Conservation (phyloP, 2,329 filamentous ascomycete species). For the Tolypocladium paradoxum region DNA sequence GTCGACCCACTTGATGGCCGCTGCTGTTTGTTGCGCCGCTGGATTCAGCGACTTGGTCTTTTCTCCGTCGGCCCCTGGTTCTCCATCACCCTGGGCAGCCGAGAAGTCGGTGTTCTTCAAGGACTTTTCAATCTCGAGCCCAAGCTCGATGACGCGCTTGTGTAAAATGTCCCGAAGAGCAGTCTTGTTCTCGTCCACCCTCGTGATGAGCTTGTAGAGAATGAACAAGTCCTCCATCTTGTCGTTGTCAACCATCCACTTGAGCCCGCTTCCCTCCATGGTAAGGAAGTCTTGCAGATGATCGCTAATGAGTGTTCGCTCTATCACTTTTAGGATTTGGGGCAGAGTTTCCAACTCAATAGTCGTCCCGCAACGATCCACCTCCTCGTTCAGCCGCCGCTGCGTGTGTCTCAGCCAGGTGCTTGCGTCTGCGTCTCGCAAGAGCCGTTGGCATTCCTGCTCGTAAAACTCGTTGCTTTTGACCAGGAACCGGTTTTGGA, state of each 20-base stretch:
- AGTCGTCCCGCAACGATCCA: conserved; percentile 71
- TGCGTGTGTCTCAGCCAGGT: conserved; percentile 71
- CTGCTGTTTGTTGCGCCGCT: conserved; percentile 69
- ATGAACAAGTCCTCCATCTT: conserved; percentile 66
- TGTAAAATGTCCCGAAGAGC: conserved; percentile 63
- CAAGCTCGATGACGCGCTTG: conserved; percentile 66
- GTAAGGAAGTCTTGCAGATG: conserved; percentile 74
- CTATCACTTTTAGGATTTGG: conserved; percentile 68
- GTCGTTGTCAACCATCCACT: conserved; percentile 87
- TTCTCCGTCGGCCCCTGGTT: conserved; percentile 34
- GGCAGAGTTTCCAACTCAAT: conserved; percentile 60
- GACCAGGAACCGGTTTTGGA: conserved; percentile 68
- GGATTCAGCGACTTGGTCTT: conserved; percentile 27
- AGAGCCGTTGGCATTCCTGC: conserved; percentile 60
- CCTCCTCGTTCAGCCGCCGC: conserved; percentile 67
- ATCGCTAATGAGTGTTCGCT: conserved; percentile 65
- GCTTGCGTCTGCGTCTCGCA: conserved; percentile 70
- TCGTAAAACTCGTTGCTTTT: conserved; percentile 66
- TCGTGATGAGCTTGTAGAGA: conserved; percentile 66
- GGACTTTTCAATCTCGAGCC: conserved; percentile 68
- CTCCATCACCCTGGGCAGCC: conserved; percentile 27
- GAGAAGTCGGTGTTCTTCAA: conserved; percentile 46
- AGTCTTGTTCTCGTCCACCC: conserved; percentile 64
- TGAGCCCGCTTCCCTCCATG: conserved; percentile 74
- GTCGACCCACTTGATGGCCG: conserved; percentile 91